Evolutionary conservation across 2,329 filamentous ascomycete genomes (phyloP).

Genomic region (Monosporascus sp.): DNA sequence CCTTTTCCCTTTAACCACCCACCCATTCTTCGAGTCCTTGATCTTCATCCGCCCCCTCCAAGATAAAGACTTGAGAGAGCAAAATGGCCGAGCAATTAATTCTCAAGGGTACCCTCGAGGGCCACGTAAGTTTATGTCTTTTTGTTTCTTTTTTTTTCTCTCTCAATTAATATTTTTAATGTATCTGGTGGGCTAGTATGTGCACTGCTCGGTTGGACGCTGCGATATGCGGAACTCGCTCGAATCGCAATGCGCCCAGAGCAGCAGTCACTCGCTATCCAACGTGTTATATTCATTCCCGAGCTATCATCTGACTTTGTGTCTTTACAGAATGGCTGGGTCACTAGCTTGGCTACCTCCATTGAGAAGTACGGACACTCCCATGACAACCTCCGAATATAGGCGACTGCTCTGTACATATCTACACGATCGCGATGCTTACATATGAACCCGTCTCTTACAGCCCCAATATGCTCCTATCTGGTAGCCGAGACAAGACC

Average conservation of each 20-base stretch:
- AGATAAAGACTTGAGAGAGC: conserved; percentile 16
- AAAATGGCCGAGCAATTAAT: conserved; percentile 89
- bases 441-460: conserved; percentile 18
- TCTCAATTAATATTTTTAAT: not conserved
- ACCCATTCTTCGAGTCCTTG: conserved; percentile 19
- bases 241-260: conserved; percentile 1
- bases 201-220: not conserved
- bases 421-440: conserved; percentile 19
- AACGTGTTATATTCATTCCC: too few species aligned
- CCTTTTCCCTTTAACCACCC: conserved; percentile 33
- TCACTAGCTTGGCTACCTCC: conserved; percentile 96
- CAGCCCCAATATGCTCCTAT: conserved; percentile 99
- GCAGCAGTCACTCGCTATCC: not conserved
- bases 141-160: not conserved
- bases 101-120: conserved; percentile 95
- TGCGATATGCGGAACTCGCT: too few species aligned
- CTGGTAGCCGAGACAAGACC: conserved; percentile 94
- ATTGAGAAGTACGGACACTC: conserved; percentile 80
- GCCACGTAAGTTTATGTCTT: conserved; percentile 63
- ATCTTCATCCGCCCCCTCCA: not conserved
- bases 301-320: conserved; percentile 17
- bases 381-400: conserved; percentile 6
- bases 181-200: not conserved
- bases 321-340: conserved; percentile 75
- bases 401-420: conserved; percentile 8